These are phyloP conservation scores for Epichloe festucae DNA, from an alignment of 2,329 filamentous ascomycete genomes.

Conservation along the genomic window DNA sequence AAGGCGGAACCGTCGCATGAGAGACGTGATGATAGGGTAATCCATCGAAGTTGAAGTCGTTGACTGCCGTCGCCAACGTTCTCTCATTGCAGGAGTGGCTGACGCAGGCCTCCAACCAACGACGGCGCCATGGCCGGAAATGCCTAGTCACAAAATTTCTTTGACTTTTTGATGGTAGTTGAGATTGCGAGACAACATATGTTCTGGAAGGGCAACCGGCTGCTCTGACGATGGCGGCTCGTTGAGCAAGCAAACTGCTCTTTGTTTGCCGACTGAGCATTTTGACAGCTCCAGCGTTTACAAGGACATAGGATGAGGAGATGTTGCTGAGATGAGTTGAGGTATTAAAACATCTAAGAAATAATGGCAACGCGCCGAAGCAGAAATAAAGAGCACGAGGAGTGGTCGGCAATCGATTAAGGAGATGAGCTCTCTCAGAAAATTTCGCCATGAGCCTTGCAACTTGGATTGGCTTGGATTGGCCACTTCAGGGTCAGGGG, in stretches of 20 bases:
- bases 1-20: slow-evolving; percentile 15
- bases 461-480: slow-evolving; percentile 3
- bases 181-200: slow-evolving; percentile 6
- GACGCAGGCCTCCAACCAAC: slow-evolving; percentile 11
- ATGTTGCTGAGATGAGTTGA: background rate
- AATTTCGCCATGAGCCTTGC: slow-evolving; percentile 12
- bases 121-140: slow-evolving; percentile 17
- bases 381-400: slow-evolving; percentile 1
- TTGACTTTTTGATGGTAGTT: slow-evolving; percentile 9
- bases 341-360: slow-evolving; percentile 13
- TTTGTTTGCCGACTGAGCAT: slow-evolving; percentile 25
- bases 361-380: background rate
- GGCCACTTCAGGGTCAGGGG: background rate
- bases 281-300: slow-evolving; percentile 6
- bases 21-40: slow-evolving; percentile 16
- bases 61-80: slow-evolving; percentile 28
- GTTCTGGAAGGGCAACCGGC: slow-evolving; percentile 10
- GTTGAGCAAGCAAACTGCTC: slow-evolving; percentile 16
- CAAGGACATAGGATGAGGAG: background rate
- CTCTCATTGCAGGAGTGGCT: slow-evolving; percentile 14
- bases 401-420: slow-evolving; percentile 1
- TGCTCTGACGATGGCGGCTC: slow-evolving; percentile 8
- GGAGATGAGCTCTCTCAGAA: slow-evolving; percentile 12
- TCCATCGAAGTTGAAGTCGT: slow-evolving; percentile 21
- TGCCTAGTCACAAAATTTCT: slow-evolving; percentile 17